Percentiles rank a stretch among this genome's conserved stretches.
Evolutionary conservation across 2,329 filamentous ascomycete species (phyloP).

Genomic region (Venturiaceae sp.): DNA sequence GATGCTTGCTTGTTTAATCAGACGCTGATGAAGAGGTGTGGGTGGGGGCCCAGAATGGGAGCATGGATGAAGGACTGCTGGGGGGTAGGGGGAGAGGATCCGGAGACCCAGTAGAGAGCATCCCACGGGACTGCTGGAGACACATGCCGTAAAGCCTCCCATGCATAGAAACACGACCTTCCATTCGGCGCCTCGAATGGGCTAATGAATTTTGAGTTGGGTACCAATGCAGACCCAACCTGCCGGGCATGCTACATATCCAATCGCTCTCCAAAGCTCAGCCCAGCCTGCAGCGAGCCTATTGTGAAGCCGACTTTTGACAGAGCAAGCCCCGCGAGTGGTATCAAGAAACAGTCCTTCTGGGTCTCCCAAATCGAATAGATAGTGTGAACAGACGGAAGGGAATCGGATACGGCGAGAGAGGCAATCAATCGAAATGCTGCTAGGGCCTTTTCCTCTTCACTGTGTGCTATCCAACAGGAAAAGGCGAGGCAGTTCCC

Average conservation of each 20-base stretch:
- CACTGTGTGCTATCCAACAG: neutral
- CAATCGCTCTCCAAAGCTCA: neutral
- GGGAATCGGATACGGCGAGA: too few species aligned
- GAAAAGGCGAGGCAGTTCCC: neutral
- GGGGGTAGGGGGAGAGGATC: neutral
- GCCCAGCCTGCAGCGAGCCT: neutral
- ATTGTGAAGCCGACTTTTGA: neutral
- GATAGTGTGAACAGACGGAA: neutral
- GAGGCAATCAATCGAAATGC: neutral
- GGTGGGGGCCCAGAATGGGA: neutral
- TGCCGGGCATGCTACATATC: neutral
- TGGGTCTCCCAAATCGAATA: neutral
- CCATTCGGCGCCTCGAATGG: neutral
- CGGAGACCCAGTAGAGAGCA: neutral
- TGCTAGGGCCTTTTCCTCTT: neutral
- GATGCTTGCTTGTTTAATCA: neutral
- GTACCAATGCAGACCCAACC: neutral
- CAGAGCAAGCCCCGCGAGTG: neutral
- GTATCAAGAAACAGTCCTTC: neutral
- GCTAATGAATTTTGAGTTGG: neutral
- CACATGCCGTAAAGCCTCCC: neutral
- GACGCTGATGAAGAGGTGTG: neutral
- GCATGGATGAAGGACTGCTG: neutral
- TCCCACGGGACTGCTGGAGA: neutral
- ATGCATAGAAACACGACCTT: neutral